Base-by-base conservation (phyloP, 768 basidiomycete genomes). In the Lyophyllum atratum region DNA sequence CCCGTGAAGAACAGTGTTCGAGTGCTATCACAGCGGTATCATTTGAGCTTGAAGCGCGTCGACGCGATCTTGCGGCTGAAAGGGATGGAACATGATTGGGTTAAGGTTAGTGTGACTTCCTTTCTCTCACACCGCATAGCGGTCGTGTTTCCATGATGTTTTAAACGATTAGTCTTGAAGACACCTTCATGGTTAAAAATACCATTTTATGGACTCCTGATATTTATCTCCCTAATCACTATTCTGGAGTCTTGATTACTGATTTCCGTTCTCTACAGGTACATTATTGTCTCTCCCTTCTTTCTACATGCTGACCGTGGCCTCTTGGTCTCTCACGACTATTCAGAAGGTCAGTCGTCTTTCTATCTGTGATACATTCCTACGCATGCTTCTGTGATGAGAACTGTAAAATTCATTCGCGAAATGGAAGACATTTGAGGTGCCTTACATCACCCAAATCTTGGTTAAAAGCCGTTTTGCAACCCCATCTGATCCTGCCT, bases 91-190 rank as follows among this genome's bases (percentile, higher is more conserved):
- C 71, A 75, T 49, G 73, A 79, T 51, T 90, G 85, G 89, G 73
- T 76, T 66, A 84, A 90, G 89, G 91, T 89, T 66, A 66, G 84
- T 77, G 34, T 58, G 49, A 9, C 37, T 56, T 47, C 49, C 33
- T 62, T 40, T 43, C 25, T 48, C 62, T 60, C 59, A 59, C 65
- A 47, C 62, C 55, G 43, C 48, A 52, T 46, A 19, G 49, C 52
- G 31, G 56, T 52, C 28, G 47, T 54, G 31, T 60, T 52, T 53
- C 62, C 26, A 68, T 74, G 74, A 81, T 86, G 87, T 85, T 83
- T 75, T 72, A 72, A 73, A 81, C 88, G 93, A 95, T 95, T 95
- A 95, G 92, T 95, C 92, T 93, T 93, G 72, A 87, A 92, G 92
- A 92, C 87, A 66, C 60, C 10, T 17, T 70, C 74, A 83, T 91